Base-by-base conservation (phyloP, 148 eudicot genomes). In the Rhododendron mucronatum region DNA sequence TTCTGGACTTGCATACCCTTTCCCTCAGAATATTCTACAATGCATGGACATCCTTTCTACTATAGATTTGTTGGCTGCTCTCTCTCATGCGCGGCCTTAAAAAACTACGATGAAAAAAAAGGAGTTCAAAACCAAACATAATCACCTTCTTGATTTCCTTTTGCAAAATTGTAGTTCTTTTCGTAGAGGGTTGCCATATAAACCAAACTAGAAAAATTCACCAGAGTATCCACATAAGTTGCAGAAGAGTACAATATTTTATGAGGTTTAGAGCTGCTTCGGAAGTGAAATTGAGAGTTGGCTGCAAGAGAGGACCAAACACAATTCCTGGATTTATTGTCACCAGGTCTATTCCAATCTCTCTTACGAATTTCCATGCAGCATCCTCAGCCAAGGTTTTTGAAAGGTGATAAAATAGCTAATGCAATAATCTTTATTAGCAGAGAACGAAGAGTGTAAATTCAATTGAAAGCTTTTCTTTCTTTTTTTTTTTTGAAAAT, bases 41-140 rank as follows among this genome's bases (percentile, higher is more conserved):
- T 4, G 90, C 93, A 28, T 47, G 48, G 48, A 92, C 92, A 89
- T 94, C 94, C 91, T 90, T 65, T 90, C 90, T 89, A 92, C 90
- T 39, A 92, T 93, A 85, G 75, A 89, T 48, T 84, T 53, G 37
- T 84, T 81, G 7, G 77, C 45, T 35, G 61, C 84, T 80, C 87
- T 79, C 1, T 84, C 83, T 41, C 93, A 93, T 92, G 87, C 73
- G 50, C 11, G 50, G 50, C 50, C 50, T 47, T 47, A 9, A 47
- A 7, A 47, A 47, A 7, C 11, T 47, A 8, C 0, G 2, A 84
- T 47, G 26, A 51, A 86, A 7, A 3, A 55, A 55, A 16, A 20
- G 65, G 65, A 59, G 0, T 59, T 6, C n/a, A 59, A 59, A 15
- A 59, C n/a, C 23, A 59, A 21, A 59, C n/a, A 48, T 26, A 12